These are phyloP conservation scores for Skeletonema costatum DNA, from an alignment of 108 stramenopile genomes.

Conservation along the genomic window DNA sequence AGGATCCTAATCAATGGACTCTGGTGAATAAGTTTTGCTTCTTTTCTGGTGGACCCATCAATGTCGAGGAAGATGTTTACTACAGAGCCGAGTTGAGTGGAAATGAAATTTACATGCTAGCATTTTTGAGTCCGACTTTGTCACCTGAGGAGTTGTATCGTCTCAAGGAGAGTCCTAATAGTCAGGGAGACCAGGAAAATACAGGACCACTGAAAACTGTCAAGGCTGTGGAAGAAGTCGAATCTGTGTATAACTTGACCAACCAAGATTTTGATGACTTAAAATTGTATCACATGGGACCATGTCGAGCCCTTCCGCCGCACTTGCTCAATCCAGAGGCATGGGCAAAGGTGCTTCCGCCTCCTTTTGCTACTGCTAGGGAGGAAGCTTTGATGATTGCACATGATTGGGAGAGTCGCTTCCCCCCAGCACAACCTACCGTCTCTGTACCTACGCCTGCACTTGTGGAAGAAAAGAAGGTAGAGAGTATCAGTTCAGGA, in stretches of 20 bases:
- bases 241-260: conserved; percentile 84
- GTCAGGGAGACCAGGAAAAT: conserved; percentile 28
- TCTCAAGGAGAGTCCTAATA: conserved; percentile 15
- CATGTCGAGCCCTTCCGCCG: conserved; percentile 82
- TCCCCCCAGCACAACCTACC: conserved; percentile 14
- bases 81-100: conserved; percentile 88
- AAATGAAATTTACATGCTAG: conserved; percentile 86
- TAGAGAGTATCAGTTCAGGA: conserved; percentile 25
- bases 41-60: conserved; percentile 90
- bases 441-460: conserved; percentile 1
- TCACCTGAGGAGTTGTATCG: conserved; percentile 84
- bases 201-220: conserved; percentile 62
- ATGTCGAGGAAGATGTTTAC: conserved; percentile 88
- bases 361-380: conserved; percentile 73
- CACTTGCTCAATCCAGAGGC: conserved; percentile 80
- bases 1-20: conserved; percentile 81
- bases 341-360: conserved; percentile 85
- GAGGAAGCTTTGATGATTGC: conserved; percentile 72
- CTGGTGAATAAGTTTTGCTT: conserved; percentile 89
- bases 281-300: conserved; percentile 86
- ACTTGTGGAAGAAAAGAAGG: conserved; percentile 11
- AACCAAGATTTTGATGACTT: conserved; percentile 85
- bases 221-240: conserved; percentile 74
- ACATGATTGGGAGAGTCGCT: conserved; percentile 49
- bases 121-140: conserved; percentile 79